Base-by-base conservation (phyloP, 331 rosid species). In the Rosa hybrid region DNA sequence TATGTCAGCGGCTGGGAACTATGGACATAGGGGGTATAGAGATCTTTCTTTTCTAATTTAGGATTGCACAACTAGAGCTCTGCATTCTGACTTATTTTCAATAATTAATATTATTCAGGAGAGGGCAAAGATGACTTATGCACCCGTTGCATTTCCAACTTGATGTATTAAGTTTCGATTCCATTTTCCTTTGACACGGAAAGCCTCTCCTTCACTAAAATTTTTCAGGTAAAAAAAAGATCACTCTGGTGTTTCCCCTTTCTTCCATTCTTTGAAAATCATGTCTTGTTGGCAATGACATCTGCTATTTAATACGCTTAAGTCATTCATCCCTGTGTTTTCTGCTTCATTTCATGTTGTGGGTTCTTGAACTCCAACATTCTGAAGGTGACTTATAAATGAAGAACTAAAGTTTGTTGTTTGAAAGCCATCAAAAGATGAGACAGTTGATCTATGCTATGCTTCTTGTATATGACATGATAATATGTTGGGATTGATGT, bases 21-120 rank as follows among this genome's bases (percentile, higher is more conserved):
- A 81, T 68, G 81, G 80, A 65, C 74, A 82, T 67, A 81, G 86
- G 80, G 83, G 72, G 44, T 50, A 71, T 20, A 11, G 8, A 46
- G 45, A 60, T 76, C 39, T 16, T 53, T 62, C 46, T 20, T 5
- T 11, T 27, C 72, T 17, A 25, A 56, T 5, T 5, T 77, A 77
- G 49, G 48, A 64, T 63, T 69, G 67, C 67, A 63, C 49, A 16
- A 64, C 49, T 77, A 16, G 51, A 62, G 60, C 7, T 27, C 6
- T 27, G 71, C 48, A 62, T 63, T 30, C 27, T 27, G 34, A 63
- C 71, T 60, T 62, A 76, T 17, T 25, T 45, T 39, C 17, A 3
- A 12, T 18, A 4, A 20, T 48, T 11, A 48, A 12, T 39, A 23
- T 23, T 23, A n/a, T 76, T 41, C 49, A 76, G 72, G 62, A 46